phyloP scores from a whole-genome alignment of 805 yeast genomes.

The Pichia nanzhaoensis region DNA sequence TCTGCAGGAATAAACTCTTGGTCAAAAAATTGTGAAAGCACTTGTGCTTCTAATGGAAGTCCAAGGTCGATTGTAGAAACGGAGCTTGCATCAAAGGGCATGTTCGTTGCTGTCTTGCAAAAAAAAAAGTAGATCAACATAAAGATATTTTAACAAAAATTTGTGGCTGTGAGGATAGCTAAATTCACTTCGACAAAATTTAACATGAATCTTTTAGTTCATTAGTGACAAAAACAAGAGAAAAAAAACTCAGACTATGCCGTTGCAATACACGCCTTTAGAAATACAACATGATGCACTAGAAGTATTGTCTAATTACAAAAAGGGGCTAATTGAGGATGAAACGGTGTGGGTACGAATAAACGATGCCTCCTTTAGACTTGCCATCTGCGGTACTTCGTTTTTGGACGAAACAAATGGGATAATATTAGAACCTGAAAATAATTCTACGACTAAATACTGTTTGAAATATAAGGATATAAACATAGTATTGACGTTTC shows the following conservation, averaged over 20 bases:
- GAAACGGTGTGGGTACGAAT: constrained; percentile 6
- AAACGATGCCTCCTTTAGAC: background rate
- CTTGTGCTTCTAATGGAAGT: constrained; percentile 21
- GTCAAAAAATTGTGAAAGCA: constrained; percentile 63
- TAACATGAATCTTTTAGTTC: too few species aligned
- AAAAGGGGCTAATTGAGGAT: background rate
- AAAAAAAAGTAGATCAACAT: too few species aligned
- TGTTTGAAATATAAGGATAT: too few species aligned
- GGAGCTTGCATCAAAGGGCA: background rate
- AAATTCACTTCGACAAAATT: too few species aligned
- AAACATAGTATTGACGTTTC: background rate
- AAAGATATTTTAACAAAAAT: too few species aligned
- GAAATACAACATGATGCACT: constrained; percentile 7
- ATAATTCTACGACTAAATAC: background rate
- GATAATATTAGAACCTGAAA: background rate
- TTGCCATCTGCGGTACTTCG: background rate
- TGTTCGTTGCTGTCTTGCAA: too few species aligned
- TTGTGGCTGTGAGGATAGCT: background rate
- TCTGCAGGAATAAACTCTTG: constrained; percentile 57
- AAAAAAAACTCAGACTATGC: too few species aligned
- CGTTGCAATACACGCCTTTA: background rate
- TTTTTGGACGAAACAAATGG: background rate
- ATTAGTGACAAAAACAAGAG: too few species aligned
- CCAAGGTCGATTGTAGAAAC: constrained; percentile 7
- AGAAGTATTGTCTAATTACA: background rate